A percentile compares a stretch with the other conserved stretches of the same genome.
Conservation (phyloP, 1,139 yeast genomes). For the Yamadazyma spencermartinsiae region DNA sequence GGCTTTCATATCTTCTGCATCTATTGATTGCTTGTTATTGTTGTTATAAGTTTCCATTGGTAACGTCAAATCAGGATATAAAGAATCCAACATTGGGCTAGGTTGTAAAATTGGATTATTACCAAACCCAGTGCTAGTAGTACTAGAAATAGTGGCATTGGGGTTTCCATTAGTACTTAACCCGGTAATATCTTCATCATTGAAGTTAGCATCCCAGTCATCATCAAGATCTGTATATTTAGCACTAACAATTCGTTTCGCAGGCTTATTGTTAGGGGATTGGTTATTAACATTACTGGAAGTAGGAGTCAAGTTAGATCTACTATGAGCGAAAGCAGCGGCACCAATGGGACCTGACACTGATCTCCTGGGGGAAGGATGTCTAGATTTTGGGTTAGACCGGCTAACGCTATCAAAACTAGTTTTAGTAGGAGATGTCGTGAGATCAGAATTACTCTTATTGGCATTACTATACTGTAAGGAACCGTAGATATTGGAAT, state of each 20-base stretch:
- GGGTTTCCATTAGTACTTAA: neutral
- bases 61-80: slow-evolving; percentile 39
- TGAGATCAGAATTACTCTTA: slow-evolving; percentile 6
- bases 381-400: slow-evolving; percentile 5
- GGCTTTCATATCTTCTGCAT: slow-evolving; percentile 19
- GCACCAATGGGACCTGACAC: slow-evolving; percentile 17
- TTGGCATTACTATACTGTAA: slow-evolving; percentile 26
- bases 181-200: slow-evolving; percentile 36
- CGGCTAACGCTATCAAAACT: slow-evolving; percentile 3
- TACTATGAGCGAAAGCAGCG: slow-evolving; percentile 11
- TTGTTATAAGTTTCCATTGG: slow-evolving; percentile 14
- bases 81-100: slow-evolving; percentile 37
- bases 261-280: slow-evolving; percentile 8
- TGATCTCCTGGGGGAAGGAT: slow-evolving; percentile 21
- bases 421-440: neutral
- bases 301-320: slow-evolving; percentile 11
- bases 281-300: slow-evolving; percentile 9
- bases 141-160: neutral
- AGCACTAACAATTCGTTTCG: slow-evolving; percentile 14
- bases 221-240: slow-evolving; percentile 71
- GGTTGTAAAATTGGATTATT: slow-evolving; percentile 21
- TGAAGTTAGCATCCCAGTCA: slow-evolving; percentile 90
- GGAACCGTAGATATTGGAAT: slow-evolving; percentile 44
- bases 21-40: slow-evolving; percentile 22
- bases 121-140: slow-evolving; percentile 14